Evolutionary conservation across 2,329 filamentous ascomycete genomes (phyloP), one percentile per base, ranked within the genome.

Genomic region (Basipetospora sp.): DNA sequence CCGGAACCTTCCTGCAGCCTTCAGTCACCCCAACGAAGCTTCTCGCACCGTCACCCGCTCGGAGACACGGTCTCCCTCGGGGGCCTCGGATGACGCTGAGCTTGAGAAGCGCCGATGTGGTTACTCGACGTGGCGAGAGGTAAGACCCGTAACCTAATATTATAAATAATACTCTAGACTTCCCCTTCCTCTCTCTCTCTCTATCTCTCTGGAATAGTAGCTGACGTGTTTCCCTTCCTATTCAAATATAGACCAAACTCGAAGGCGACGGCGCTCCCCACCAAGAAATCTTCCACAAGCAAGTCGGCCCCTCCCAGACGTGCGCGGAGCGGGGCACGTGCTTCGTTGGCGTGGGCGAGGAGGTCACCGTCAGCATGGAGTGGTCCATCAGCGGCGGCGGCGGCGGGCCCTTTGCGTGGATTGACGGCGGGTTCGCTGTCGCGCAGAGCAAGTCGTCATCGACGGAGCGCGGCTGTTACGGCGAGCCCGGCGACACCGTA

Each of bases 401-500:
- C 22, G 11, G 22, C 11, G 22, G 22, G 6, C 22, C 22, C 22
- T 25, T 25, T 18, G 9, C 31, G 14, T 32, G 31, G 31, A 32
- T 32, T 13, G 18, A 17, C 15, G 31, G 31, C 13, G 31, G 31
- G 14, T 32, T 32, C 31, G 31, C 14, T 8, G 31, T 32, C 31
- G 14, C 31, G 6, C 11, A 16, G n/a, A 32, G 14, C 6, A 17
- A 16, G 17, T 32, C 31, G 16, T 32, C 31, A 6, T 32, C 31
- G n/a, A 32, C 31, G 14, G 31, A 32, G 15, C 31, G 31, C 11
- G 31, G 31, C 16, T 32, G 31, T 16, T 32, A 32, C 31, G 31
- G 31, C 16, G 31, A 32, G 16, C 14, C 31, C 8, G 31, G 31
- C 16, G 31, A 32, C 31, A 32, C 31, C 10, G 31, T 32, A 13